Evolutionary conservation across 306 rosid genomes (phyloP), one percentile per base, ranked within the genome.

Genomic region (Castanea crenata): DNA sequence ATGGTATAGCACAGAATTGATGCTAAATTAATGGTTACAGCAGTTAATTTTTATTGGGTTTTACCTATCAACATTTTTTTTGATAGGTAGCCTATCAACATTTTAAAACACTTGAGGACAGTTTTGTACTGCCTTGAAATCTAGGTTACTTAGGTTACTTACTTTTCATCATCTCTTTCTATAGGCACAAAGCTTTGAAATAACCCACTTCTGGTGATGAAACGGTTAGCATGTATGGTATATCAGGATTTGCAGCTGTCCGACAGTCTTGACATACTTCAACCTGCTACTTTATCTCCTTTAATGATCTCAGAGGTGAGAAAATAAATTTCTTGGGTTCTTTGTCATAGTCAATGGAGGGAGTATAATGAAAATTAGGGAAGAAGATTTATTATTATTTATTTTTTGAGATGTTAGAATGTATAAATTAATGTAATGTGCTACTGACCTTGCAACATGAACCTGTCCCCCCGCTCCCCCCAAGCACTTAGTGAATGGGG

Each of bases 191-290:
- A 20, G 91, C 91, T 71, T 86, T 91, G 76, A 94, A 94, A 83
- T 94, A 85, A 85, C 84, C 98, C 98, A 75, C 86, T 92, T 59
- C 76, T 94, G 78, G 95, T 92, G 46, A 94, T 92, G 46, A 94
- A 91, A 90, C 88, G 98, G 83, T 87, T 94, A 85, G 95, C 97
- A 76, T 92, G 98, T 86, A 91, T 91, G 97, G 91, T 90, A 77
- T 94, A 82, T 87, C 95, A 34, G 92, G 92, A 81, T 88, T 81
- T 83, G 73, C 86, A 70, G 81, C 78, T 78, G 64, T n/a, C 89
- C 65, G 88, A 90, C 85, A 86, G 70, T 80, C 89, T 94, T 58
- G 97, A 92, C 91, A 88, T 92, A 63, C 98, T 94, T 85, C 98
- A 91, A 79, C 97, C 97, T 76, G 88, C 94, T 85, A 84, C 71